A percentile compares a stretch with the other conserved stretches of the same genome.
These are phyloP conservation scores for Fusarium sp. DNA, from an alignment of 2,329 filamentous ascomycete genomes.

Conservation along the genomic window DNA sequence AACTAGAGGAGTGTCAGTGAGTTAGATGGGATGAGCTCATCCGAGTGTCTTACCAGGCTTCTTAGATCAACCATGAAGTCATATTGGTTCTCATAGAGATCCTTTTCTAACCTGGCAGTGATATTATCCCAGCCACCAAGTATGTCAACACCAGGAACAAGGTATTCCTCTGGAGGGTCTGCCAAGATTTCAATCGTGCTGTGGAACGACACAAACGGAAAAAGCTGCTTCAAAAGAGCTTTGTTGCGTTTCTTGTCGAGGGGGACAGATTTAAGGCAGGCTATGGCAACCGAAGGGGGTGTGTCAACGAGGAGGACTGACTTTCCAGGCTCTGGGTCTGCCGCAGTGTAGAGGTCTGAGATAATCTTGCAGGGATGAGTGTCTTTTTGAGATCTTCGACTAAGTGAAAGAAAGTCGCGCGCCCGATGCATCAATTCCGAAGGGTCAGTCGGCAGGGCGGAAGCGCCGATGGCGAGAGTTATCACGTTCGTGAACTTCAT, in stretches of 20 bases:
- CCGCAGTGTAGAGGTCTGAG: constrained; percentile 18
- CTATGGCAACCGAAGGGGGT: constrained; percentile 29
- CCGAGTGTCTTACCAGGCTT: constrained; percentile 35
- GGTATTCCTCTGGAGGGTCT: constrained; percentile 38
- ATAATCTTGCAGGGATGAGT: constrained; percentile 30
- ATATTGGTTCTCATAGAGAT: constrained; percentile 35
- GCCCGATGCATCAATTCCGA: constrained; percentile 25
- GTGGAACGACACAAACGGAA: constrained; percentile 31
- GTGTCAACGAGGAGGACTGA: constrained; percentile 6
- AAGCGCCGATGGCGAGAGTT: constrained; percentile 27
- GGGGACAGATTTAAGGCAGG: constrained; percentile 39
- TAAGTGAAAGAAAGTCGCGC: constrained; percentile 12
- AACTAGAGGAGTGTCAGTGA: constrained; percentile 24
- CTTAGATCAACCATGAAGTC: constrained; percentile 36
- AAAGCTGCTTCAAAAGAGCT: constrained; percentile 31
- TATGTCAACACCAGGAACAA: constrained; percentile 35
- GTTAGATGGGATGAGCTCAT: background rate
- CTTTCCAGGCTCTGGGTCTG: constrained; percentile 9
- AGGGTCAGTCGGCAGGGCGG: constrained; percentile 23
- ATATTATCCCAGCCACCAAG: constrained; percentile 30
- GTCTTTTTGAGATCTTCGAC: constrained; percentile 6
- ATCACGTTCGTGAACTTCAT: constrained; percentile 34
- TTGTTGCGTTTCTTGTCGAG: constrained; percentile 38
- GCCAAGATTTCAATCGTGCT: constrained; percentile 35
- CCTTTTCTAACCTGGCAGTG: constrained; percentile 15